phyloP scores from a whole-genome alignment of 495 filamentous ascomycete species.

The Lasiosphaeriaceae sp. region DNA sequence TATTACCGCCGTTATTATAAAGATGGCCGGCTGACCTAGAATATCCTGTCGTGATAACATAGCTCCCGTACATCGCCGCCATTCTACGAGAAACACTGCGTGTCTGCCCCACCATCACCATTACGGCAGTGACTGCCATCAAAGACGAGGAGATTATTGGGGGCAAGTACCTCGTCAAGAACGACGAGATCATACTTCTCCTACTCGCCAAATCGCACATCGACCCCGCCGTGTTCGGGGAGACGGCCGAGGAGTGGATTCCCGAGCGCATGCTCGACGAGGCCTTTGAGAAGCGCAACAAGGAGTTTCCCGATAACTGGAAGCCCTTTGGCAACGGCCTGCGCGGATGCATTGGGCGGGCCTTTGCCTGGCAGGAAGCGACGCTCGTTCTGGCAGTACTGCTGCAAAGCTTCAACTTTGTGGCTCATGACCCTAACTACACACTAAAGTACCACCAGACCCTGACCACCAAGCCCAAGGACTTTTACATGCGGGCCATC shows the following conservation, averaged over 20 bases:
- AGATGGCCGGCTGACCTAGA: too few relatives aligned
- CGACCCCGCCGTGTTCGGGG: conserved; percentile 50
- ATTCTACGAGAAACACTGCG: conserved; percentile 69
- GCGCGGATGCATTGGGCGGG: conserved; percentile 48
- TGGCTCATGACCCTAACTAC: conserved; percentile 54
- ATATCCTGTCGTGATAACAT: too few relatives aligned
- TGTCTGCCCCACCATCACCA: conserved; percentile 59
- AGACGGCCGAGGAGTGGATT: conserved; percentile 51
- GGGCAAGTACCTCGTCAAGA: conserved; percentile 63
- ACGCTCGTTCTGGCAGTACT: conserved; percentile 51
- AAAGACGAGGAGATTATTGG: conserved; percentile 48
- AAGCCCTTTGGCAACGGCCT: conserved; percentile 59
- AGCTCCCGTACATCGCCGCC: conserved; percentile 45
- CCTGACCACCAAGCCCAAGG: conserved; percentile 72
- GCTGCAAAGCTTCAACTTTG: conserved; percentile 61
- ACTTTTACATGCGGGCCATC: conserved; percentile 64
- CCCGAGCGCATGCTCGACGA: conserved; percentile 65
- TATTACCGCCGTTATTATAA: too few relatives aligned
- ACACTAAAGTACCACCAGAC: conserved; percentile 65
- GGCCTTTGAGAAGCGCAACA: conserved; percentile 52
- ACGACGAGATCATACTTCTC: conserved; percentile 48
- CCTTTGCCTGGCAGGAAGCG: conserved; percentile 63
- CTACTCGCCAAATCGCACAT: conserved; percentile 52
- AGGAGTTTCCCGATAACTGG: conserved; percentile 47
- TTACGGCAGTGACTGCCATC: conserved; percentile 41